Base-by-base conservation (phyloP, 2,329 filamentous ascomycete species). In the Ceratocystis alfenasii region DNA sequence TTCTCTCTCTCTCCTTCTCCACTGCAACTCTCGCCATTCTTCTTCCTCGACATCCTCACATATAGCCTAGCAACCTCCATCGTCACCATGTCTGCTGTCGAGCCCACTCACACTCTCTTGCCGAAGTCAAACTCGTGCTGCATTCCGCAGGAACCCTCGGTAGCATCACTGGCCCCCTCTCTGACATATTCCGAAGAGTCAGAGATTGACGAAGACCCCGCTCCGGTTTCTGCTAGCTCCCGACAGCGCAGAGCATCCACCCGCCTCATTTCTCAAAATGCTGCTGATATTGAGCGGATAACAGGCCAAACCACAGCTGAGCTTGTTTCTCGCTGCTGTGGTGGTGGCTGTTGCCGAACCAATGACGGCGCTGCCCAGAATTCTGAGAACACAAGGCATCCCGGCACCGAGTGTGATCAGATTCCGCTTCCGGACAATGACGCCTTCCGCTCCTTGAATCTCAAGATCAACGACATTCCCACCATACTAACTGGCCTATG, bases 401-500 rank as follows among this genome's bases (percentile, higher is more conserved):
- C 62, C 36, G 36, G 65, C 15, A 64, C 57, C 6, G 62, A 67
- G 63, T 83, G 80, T 67, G 83, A 86, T 71, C 73, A 72, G 5
- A 74, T 87, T 22, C 71, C 77, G 17, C 72, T 84, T 1, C 92
- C 93, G 1, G 85, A 94, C 74, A 97, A 95, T 71, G 82, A 87
- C 68, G 94, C 94, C 17, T 99, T 89, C 77, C 82, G 84, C 66
- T 89, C 87, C 68, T 81, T 99, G 62, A 80, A 86, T 64, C 81
- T 97, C 70, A 88, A 87, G 71, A 81, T 97, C 68, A 85, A 85
- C 66, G 81, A 86, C 41, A 84, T 97, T 64, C 88, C 87, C 5
- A 89, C 85, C 62, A 79, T 82, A 20, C 79, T 97, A 68, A 90
- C 86, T 50, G 86, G 85, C 70, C 77, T 92, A 28, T 79, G 83